Percentiles rank a stretch among this genome's conserved stretches.
Evolutionary conservation across 495 filamentous ascomycete genomes (phyloP).

Genomic region (Durotheca rogersii): DNA sequence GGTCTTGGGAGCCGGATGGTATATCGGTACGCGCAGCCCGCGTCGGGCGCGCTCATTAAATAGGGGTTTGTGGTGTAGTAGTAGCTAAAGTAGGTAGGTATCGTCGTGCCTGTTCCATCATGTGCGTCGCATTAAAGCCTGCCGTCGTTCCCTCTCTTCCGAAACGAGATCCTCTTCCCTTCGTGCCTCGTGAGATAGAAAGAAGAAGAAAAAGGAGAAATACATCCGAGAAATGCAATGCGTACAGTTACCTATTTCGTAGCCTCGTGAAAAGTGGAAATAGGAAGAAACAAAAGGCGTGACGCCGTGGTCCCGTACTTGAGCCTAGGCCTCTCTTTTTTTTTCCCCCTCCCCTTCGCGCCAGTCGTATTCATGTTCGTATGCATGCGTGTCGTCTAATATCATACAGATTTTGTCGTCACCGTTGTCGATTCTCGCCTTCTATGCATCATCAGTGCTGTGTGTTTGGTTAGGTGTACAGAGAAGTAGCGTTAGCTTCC

Average conservation of each 20-base stretch:
- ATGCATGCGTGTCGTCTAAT: constrained; percentile 10
- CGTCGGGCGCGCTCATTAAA: no score
- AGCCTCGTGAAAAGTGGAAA: not conserved
- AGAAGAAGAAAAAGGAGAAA: not conserved
- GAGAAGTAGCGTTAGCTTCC: not conserved
- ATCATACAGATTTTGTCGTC: not conserved
- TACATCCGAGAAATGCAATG: no score
- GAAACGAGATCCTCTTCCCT: no score
- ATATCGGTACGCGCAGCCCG: no score
- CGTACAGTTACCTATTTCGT: no score
- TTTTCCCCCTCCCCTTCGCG: not conserved
- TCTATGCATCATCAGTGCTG: not conserved
- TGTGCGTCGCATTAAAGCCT: no score
- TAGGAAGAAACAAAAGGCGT: constrained; percentile 4
- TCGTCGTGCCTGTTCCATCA: no score
- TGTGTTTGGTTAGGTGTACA: not conserved
- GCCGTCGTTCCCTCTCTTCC: no score
- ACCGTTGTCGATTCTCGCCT: not conserved
- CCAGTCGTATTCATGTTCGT: not conserved
- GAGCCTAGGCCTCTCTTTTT: not conserved
- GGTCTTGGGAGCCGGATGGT: no score
- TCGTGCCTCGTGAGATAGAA: no score
- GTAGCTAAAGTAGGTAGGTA: no score
- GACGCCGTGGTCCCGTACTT: constrained; percentile 6
- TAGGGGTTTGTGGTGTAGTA: no score